phyloP scores from a whole-genome alignment of 495 filamentous ascomycete genomes.

The Arthonia radiata region DNA sequence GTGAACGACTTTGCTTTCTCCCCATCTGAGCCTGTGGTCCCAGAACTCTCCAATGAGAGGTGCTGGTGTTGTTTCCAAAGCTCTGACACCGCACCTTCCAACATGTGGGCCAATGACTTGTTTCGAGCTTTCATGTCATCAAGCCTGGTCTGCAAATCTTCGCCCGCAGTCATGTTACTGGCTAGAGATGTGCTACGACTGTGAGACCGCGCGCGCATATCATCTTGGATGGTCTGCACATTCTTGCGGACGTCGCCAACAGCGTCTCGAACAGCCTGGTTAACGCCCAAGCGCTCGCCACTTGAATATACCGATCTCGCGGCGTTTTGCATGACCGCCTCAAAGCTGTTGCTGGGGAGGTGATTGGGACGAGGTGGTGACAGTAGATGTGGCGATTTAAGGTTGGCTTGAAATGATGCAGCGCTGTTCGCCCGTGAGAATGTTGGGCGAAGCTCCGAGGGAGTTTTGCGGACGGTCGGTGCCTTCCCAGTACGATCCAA shows the following conservation, averaged over 20 bases:
- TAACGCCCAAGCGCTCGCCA: conserved; percentile 69
- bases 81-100: conserved; percentile 44
- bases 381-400: conserved; percentile 11
- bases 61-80: conserved; percentile 29
- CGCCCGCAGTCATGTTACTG: not conserved
- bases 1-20: conserved; percentile 24
- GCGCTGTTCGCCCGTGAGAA: conserved; percentile 15
- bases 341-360: conserved; percentile 38
- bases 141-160: conserved; percentile 6
- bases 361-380: conserved; percentile 19
- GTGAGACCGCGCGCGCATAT: no score
- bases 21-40: conserved; percentile 3
- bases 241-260: conserved; percentile 59
- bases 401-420: conserved; percentile 9
- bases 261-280: conserved; percentile 73
- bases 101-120: conserved; percentile 39
- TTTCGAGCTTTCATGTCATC: conserved; percentile 42
- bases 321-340: conserved; percentile 61
- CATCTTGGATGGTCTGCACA: conserved; percentile 35
- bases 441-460: conserved; percentile 9
- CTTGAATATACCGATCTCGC: conserved; percentile 60
- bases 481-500: conserved; percentile 54
- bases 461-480: conserved; percentile 19
- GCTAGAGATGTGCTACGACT: no score
- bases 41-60: conserved; percentile 9